phyloP scores from a whole-genome alignment of 768 basidiomycete species.

The Pholiota molesta region DNA sequence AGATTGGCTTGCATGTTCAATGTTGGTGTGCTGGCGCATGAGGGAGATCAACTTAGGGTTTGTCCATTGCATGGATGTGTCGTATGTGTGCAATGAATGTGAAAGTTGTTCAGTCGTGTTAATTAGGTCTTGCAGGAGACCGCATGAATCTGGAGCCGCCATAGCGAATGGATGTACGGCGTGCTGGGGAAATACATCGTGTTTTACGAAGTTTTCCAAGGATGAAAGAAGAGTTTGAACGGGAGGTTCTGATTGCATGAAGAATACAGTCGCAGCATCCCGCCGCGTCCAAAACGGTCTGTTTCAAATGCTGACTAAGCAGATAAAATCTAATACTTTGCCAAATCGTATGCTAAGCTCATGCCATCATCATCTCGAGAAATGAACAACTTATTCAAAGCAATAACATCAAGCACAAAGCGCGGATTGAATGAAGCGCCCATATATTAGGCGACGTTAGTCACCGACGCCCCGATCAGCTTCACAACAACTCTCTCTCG shows the following conservation, averaged over 20 bases:
- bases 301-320: too few relatives aligned
- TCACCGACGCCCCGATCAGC: too few relatives aligned
- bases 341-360: too few relatives aligned
- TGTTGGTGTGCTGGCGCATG: slow-evolving; percentile 62
- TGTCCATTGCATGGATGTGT: slow-evolving; percentile 48
- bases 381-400: too few relatives aligned
- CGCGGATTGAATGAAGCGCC: too few relatives aligned
- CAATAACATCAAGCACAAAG: too few relatives aligned
- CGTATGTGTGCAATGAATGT: slow-evolving; percentile 54
- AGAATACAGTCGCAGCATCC: background rate
- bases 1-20: slow-evolving; percentile 53
- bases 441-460: too few relatives aligned
- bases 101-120: slow-evolving; percentile 54
- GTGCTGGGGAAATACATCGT: slow-evolving; percentile 37
- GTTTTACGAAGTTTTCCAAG: slow-evolving; percentile 42
- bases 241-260: slow-evolving; percentile 9
- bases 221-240: slow-evolving; percentile 43
- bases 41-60: slow-evolving; percentile 72
- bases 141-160: slow-evolving; percentile 42
- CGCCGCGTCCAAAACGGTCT: too few relatives aligned
- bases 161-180: slow-evolving; percentile 49
- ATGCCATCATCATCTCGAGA: too few relatives aligned
- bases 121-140: slow-evolving; percentile 52
- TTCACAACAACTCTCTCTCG: too few relatives aligned
- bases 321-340: too few relatives aligned